Evolutionary conservation across 1,139 yeast genomes (phyloP).

Genomic region (Meyerozyma guilliermondii): DNA sequence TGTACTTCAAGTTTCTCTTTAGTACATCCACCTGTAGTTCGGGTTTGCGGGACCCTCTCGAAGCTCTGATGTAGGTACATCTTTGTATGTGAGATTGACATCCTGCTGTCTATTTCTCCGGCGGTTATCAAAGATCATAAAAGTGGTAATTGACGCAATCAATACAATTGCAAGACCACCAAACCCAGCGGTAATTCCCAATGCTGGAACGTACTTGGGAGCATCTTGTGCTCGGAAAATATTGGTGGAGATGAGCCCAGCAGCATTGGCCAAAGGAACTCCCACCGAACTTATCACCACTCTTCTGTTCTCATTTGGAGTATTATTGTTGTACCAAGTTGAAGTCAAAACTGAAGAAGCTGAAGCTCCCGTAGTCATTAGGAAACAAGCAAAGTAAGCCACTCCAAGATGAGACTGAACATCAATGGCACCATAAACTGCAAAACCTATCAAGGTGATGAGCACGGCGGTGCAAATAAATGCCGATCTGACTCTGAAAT

Average conservation of each 20-base stretch:
- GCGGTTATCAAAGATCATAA: conserved; percentile 35
- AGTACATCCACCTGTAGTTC: conserved; percentile 46
- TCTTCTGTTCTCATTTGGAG: conserved; percentile 37
- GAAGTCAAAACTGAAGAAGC: conserved; percentile 40
- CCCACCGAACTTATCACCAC: conserved; percentile 26
- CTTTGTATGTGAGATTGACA: conserved; percentile 33
- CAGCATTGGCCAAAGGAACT: conserved; percentile 29
- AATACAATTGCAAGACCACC: conserved; percentile 27
- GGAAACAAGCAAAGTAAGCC: conserved; percentile 34
- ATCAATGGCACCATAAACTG: conserved; percentile 42
- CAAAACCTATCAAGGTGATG: conserved; percentile 38
- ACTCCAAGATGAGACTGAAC: conserved; percentile 30
- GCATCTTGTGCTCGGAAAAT: conserved; percentile 25
- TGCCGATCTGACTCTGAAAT: conserved; percentile 22
- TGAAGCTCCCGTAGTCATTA: conserved; percentile 28
- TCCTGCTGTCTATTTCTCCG: conserved; percentile 39
- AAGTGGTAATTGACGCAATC: conserved; percentile 16
- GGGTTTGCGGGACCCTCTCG: conserved; percentile 43
- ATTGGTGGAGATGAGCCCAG: conserved; percentile 27
- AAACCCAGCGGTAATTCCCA: conserved; percentile 31
- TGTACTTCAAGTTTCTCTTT: too few species aligned
- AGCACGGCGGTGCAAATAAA: conserved; percentile 34
- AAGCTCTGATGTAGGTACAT: conserved; percentile 40
- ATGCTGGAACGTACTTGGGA: conserved; percentile 25
- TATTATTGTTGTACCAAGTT: conserved; percentile 49